Evolutionary conservation across 345 rosid species (phyloP).

Genomic region (Acer campestre): DNA sequence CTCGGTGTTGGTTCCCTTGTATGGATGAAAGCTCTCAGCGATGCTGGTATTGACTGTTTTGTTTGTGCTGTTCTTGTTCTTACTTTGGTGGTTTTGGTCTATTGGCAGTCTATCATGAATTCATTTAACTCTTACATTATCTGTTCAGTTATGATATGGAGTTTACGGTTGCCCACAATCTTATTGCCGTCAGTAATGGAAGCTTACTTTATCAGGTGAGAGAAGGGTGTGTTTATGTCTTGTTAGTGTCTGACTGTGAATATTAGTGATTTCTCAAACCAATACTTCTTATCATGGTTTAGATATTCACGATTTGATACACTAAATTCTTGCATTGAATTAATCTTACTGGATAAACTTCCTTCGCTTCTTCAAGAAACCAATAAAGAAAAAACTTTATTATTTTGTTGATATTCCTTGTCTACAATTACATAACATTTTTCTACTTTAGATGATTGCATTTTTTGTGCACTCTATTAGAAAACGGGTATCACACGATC

Average conservation of each 20-base stretch:
- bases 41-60: conserved; percentile 63
- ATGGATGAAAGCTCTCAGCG: conserved; percentile 78
- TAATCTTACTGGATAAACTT: not conserved
- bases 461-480: not conserved
- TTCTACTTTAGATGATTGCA: not conserved
- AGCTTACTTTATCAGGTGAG: conserved; percentile 85
- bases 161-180: conserved; percentile 88
- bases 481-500: not conserved
- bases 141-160: conserved; percentile 86
- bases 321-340: not conserved
- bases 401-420: not conserved
- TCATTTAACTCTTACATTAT: conserved; percentile 12
- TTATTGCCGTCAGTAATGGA: conserved; percentile 91
- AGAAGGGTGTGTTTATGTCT: conserved; percentile 20
- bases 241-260: not conserved
- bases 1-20: conserved; percentile 98
- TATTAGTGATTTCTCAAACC: not conserved
- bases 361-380: not conserved
- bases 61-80: conserved; percentile 12
- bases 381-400: not conserved
- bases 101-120: not conserved
- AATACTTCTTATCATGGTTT: not conserved
- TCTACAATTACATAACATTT: not conserved
- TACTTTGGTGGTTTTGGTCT: not conserved
- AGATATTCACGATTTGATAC: not conserved